Evolutionary conservation across 2,329 filamentous ascomycete genomes (phyloP).

Genomic region (Ilyonectria mors-panacis): DNA sequence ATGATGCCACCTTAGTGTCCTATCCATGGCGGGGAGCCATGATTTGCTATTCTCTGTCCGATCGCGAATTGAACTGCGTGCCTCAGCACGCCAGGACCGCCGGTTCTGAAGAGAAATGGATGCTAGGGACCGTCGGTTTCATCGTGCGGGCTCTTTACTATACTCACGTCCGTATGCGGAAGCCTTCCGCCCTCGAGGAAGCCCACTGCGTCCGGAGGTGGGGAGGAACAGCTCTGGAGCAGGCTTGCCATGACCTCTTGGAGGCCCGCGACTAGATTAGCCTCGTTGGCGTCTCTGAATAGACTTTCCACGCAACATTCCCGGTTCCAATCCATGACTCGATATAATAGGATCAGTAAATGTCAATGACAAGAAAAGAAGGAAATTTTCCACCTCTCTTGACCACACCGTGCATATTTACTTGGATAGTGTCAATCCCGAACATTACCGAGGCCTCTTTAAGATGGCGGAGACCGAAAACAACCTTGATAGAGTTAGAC

Average conservation of each 20-base stretch:
- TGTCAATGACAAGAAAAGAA: not conserved
- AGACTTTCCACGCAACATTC: not conserved
- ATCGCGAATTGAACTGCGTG: not conserved
- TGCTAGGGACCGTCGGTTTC: not conserved
- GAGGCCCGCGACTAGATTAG: not conserved
- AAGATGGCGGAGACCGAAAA: not conserved
- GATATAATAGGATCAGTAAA: not conserved
- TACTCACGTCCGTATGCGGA: not conserved
- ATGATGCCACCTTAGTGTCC: too few relatives aligned
- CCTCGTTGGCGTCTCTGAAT: slow-evolving; percentile 1
- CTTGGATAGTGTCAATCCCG: not conserved
- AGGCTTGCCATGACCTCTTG: not conserved
- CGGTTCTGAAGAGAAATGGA: not conserved
- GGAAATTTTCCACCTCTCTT: not conserved
- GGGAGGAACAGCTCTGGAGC: not conserved
- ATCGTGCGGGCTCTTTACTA: not conserved
- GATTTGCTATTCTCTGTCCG: not conserved
- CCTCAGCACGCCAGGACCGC: not conserved
- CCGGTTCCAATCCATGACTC: not conserved
- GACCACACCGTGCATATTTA: not conserved
- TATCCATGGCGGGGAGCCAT: too few relatives aligned
- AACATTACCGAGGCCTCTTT: not conserved
- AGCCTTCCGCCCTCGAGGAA: not conserved
- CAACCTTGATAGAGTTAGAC: not conserved
- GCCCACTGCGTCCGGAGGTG: not conserved